Percentiles rank a stretch among this genome's conserved stretches.
These are phyloP conservation scores for Macrophomina phaseolina DNA, from an alignment of 2,329 filamentous ascomycete species.

Conservation along the genomic window DNA sequence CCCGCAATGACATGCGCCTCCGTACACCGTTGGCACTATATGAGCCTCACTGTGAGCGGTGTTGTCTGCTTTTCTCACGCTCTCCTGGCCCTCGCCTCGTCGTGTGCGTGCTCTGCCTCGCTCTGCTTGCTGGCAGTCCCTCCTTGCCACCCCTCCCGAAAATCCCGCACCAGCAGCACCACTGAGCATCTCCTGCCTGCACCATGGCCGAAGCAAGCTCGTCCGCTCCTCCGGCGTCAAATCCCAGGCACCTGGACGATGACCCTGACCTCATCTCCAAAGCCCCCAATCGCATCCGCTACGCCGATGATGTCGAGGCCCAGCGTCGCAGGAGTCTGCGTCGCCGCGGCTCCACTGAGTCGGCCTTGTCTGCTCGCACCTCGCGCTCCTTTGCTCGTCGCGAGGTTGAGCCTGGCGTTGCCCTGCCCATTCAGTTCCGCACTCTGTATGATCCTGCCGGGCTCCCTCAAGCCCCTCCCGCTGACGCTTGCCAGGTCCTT, in stretches of 20 bases:
- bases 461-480: neutral
- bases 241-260: neutral
- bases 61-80: neutral
- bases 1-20: neutral
- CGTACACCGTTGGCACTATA: neutral
- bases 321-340: slow-evolving; percentile 35
- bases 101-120: neutral
- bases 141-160: neutral
- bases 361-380: slow-evolving; percentile 41
- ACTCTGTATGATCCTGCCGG: slow-evolving; percentile 39
- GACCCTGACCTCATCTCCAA: slow-evolving; percentile 12
- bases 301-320: slow-evolving; percentile 44
- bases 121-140: neutral
- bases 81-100: neutral
- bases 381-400: slow-evolving; percentile 43
- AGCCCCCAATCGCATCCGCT: slow-evolving; percentile 34
- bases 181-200: neutral
- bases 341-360: slow-evolving; percentile 30
- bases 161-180: neutral
- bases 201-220: neutral
- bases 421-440: slow-evolving; percentile 51
- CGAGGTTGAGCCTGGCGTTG: slow-evolving; percentile 50
- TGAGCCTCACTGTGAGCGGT: neutral
- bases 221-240: neutral
- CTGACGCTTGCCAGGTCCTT: slow-evolving; percentile 42